Base-by-base conservation (phyloP, 78 protist species). In the Emiliania huxleyi region DNA sequence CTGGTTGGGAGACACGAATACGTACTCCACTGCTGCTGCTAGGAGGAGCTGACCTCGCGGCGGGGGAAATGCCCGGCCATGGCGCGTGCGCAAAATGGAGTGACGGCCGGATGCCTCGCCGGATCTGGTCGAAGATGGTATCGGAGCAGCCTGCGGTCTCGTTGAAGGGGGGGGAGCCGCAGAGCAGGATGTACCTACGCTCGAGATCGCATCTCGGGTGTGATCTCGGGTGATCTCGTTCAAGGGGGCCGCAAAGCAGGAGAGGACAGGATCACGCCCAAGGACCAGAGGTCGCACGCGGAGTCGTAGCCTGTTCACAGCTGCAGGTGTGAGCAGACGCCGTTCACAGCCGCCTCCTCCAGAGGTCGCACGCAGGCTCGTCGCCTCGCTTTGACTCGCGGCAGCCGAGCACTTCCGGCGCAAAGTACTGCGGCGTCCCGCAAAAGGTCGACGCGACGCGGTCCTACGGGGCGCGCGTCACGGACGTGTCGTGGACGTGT, bases 351-450 rank as follows among this genome's bases (percentile, higher is more conserved):
- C 73, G 73, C 73, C 11, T 21, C 29, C 26, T 21, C 29, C 69
- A 21, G 26, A 4, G 4, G 29, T 5, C 69, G 6, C 69, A 21
- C 4, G 29, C 69, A 1, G 69, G 69, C 69, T 1, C 26, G 33
- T 21, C 69, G 79, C 79, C 33, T 2, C 5, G 73, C 73, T 4
- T 4, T 23, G 37, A 22, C n/a, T 38, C 29, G 46, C 87, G 87
- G 19, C 25, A 21, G n/a, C 43, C 71, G 35, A 93, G 49, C 88
- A 90, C 93, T 12, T 94, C 95, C 26, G 95, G 95, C 35, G 95
- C 95, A 8, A 81, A 52, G 73, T 93, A 93, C 40, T 3, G 18
- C n/a, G 93, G 95, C 44, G 95, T 91, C 37, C 95, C 95, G 73
- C 95, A 93, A 0, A 35, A 1, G 0, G 95, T 91, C 6, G 23